Evolutionary conservation across 129 eudicot species (phyloP).

Genomic region (Flaveria linearis): DNA sequence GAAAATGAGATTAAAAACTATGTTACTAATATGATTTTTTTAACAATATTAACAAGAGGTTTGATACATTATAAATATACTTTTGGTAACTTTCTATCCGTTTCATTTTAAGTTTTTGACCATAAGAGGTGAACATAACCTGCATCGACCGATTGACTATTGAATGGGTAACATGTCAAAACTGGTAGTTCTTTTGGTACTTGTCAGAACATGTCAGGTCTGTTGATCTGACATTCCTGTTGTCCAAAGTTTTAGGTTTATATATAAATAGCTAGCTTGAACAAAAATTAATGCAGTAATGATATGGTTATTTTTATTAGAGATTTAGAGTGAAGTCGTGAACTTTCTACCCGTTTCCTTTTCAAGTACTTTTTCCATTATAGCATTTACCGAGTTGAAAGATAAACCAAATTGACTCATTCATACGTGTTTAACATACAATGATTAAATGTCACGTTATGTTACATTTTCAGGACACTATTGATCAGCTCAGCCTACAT

Average conservation of each 20-base stretch:
- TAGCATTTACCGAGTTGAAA: not conserved
- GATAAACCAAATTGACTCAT: not conserved
- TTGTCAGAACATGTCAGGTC: not conserved
- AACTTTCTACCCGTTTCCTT: not conserved
- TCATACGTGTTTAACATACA: conserved; percentile 18
- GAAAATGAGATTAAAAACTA: not conserved
- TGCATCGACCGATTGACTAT: not conserved
- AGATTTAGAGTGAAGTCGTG: not conserved
- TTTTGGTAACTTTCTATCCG: not conserved
- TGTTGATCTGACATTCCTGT: not conserved
- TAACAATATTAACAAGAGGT: not conserved
- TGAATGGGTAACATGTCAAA: not conserved
- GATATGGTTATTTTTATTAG: not conserved
- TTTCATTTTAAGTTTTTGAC: not conserved
- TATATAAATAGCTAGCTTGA: not conserved
- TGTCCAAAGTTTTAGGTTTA: not conserved
- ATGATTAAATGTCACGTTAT: conserved; percentile 19
- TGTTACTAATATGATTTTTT: not conserved
- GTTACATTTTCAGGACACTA: conserved; percentile 62
- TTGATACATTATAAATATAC: not conserved
- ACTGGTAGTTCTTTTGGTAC: not conserved
- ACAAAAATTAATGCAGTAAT: not conserved
- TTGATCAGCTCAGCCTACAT: conserved; percentile 71
- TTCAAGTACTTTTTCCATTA: not conserved
- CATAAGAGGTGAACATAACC: not conserved